Percentiles rank a stretch among this genome's conserved stretches.
These are phyloP conservation scores for Fusarium compactum DNA, from an alignment of 2,329 filamentous ascomycete genomes.

Conservation along the genomic window DNA sequence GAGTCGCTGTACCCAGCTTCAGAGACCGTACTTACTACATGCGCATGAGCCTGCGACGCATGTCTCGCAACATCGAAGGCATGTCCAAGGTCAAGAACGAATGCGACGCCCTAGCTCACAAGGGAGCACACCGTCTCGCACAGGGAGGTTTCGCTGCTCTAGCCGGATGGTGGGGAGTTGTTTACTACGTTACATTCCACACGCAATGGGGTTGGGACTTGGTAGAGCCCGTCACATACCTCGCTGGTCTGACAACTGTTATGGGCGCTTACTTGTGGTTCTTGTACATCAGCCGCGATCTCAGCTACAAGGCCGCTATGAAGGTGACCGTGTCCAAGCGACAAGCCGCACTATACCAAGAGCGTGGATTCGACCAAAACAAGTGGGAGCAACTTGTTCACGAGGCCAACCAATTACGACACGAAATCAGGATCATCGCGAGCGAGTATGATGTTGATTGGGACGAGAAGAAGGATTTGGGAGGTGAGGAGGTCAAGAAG, in stretches of 20 bases:
- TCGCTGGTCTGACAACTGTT: conserved; percentile 85
- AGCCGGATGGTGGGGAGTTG: conserved; percentile 82
- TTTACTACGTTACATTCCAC: conserved; percentile 78
- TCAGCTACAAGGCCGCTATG: conserved; percentile 87
- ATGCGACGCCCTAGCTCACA: conserved; percentile 83
- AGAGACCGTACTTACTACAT: conserved; percentile 91
- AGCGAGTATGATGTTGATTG: conserved; percentile 92
- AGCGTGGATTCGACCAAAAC: conserved; percentile 78
- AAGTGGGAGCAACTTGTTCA: conserved; percentile 84
- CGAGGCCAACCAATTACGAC: conserved; percentile 80
- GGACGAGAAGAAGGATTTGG: conserved; percentile 81
- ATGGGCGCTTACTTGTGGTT: conserved; percentile 96
- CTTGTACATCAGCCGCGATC: conserved; percentile 89
- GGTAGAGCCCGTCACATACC: conserved; percentile 91
- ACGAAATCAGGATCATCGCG: conserved; percentile 83
- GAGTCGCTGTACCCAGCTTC: conserved; percentile 87
- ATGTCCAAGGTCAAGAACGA: conserved; percentile 82
- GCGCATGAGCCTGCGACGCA: conserved; percentile 79
- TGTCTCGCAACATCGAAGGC: conserved; percentile 74
- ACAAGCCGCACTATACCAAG: conserved; percentile 81
- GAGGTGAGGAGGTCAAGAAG: conserved; percentile 72
- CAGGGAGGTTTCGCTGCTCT: conserved; percentile 82
- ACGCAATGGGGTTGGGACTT: conserved; percentile 90
- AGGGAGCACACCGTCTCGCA: conserved; percentile 81
- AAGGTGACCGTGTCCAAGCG: conserved; percentile 86